Base-by-base conservation (phyloP, 768 basidiomycete genomes). In the Exidia glandulosa region DNA sequence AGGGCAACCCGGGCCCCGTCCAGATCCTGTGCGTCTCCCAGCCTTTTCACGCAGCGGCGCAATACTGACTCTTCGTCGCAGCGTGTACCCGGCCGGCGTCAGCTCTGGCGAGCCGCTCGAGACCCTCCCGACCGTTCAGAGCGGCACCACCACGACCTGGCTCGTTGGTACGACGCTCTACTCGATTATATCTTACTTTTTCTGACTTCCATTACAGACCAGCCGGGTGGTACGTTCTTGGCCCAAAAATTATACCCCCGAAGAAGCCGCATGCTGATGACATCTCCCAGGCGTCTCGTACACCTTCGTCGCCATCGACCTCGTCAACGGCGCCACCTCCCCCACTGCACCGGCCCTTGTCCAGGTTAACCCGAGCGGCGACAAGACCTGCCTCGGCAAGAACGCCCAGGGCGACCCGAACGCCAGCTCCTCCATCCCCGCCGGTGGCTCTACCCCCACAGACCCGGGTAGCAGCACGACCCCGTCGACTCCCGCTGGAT, bases 51-150 rank as follows among this genome's bases (percentile, higher is more conserved):
- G 57, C 32, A 34, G 30, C 36, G 48, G 57, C 37, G 41, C 33
- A 6, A n/a, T 32, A 2, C 6, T 16, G 10, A 34, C 41, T 30
- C 25, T 59, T n/a, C 13, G 23, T 60, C n/a, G 4, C 57, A 89
- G 88, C 66, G 68, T 90, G 60, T 74, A 78, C 61, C 76, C 80
- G 56, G 85, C 83, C 47, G 64, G 65, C 30, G 64, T 77, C 23
- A 80, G 84, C 55, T 58, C 32, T 45, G 79, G 73, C 16, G 30
- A 73, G 25, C 68, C 83, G 50, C 56, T 88, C 58, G 66, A 77
- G 56, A 71, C 74, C 65, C 77, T 88, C 64, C 50, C 36, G 9
- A 73, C 75, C 36, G n/a, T 64, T 56, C 70, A 74, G 36, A 70
- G 63, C 6, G 68, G 69, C 16, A 81, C 70, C 27, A 71, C 74